phyloP scores from a whole-genome alignment of 2,329 filamentous ascomycete species.

The Meredithiella fracta region DNA sequence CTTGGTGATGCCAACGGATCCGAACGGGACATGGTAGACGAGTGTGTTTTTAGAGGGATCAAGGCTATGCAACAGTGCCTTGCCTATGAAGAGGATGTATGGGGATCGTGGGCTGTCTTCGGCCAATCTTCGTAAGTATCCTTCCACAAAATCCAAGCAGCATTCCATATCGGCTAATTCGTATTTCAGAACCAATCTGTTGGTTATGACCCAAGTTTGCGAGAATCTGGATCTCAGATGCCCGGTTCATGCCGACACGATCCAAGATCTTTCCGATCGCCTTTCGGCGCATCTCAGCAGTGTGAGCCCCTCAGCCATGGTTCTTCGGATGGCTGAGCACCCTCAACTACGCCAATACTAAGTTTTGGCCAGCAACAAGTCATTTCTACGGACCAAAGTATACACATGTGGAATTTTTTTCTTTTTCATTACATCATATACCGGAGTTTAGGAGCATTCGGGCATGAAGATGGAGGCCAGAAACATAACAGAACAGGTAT shows the following conservation, averaged over 20 bases:
- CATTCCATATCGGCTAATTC: not conserved
- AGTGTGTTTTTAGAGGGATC: not conserved
- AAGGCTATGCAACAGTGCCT: constrained; percentile 1
- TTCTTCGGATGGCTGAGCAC: not conserved
- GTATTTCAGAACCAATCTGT: constrained; percentile 1
- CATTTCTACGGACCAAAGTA: not conserved
- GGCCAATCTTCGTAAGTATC: constrained; percentile 2
- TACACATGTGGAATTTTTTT: not conserved
- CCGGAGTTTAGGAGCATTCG: not conserved
- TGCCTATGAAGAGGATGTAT: not conserved
- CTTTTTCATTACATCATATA: not conserved
- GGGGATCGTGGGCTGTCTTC: constrained; percentile 1
- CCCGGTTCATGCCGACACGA: constrained; percentile 6
- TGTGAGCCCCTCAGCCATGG: not conserved
- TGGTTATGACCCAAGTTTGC: constrained; percentile 8
- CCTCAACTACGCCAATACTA: constrained; percentile 3
- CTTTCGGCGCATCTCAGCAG: not conserved
- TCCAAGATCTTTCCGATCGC: constrained; percentile 2
- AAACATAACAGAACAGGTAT: not conserved
- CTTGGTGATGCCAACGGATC: not conserved
- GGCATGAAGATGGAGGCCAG: not conserved
- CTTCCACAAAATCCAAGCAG: not conserved
- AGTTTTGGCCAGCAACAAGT: not conserved
- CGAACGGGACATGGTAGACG: not conserved
- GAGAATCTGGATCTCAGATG: constrained; percentile 9